These are phyloP conservation scores for Sporothrix brunneoviolacea DNA, from an alignment of 2,329 filamentous ascomycete genomes.

Conservation along the genomic window DNA sequence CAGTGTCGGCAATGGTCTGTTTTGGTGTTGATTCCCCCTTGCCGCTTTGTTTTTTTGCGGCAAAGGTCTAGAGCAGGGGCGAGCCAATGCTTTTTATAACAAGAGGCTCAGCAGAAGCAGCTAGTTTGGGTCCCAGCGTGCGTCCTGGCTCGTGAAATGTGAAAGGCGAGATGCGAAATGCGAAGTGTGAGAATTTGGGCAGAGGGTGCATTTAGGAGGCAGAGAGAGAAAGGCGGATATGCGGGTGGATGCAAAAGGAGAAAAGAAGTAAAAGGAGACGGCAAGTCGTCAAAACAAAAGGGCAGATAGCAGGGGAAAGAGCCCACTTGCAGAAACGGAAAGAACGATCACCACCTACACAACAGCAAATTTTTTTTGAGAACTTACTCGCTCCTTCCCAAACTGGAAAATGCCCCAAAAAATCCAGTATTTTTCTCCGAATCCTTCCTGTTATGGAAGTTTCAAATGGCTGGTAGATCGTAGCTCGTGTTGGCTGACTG, in stretches of 20 bases:
- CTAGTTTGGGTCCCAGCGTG: too few species aligned
- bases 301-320: background rate
- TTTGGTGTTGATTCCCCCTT: too few species aligned
- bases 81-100: too few species aligned
- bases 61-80: too few species aligned
- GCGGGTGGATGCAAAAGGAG: background rate
- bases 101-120: too few species aligned
- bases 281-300: background rate
- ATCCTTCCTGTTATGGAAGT: too few species aligned
- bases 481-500: too few species aligned
- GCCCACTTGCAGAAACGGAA: background rate
- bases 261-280: background rate
- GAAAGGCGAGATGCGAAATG: background rate
- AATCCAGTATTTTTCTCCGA: too few species aligned
- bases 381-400: constrained; percentile 11
- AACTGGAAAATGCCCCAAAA: background rate
- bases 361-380: background rate
- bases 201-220: background rate
- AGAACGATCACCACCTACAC: background rate
- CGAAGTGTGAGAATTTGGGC: background rate
- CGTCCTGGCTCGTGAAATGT: background rate
- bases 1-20: too few species aligned
- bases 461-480: too few species aligned
- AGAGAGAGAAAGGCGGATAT: background rate
- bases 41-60: too few species aligned